Evolutionary conservation across 176 grass and related monocot species (phyloP).

Genomic region (Dendrocalamus sinicus): DNA sequence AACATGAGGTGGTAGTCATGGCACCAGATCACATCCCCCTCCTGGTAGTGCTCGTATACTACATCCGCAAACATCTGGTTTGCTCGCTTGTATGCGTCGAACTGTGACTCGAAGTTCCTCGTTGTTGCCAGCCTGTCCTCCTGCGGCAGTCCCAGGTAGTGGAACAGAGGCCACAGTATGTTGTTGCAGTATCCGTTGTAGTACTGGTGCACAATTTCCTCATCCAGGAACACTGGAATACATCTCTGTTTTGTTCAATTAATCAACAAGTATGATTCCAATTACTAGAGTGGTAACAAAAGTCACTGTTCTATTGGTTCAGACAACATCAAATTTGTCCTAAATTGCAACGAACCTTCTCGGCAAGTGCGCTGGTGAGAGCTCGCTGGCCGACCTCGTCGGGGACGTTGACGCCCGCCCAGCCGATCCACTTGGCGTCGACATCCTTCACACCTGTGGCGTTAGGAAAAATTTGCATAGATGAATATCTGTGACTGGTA

Average conservation of each 20-base stretch:
- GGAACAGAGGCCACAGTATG: slow-evolving; percentile 98
- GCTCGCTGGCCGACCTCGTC: slow-evolving; percentile 92
- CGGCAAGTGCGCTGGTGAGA: slow-evolving; percentile 82
- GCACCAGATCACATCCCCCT: slow-evolving; percentile 99
- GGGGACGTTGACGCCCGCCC: slow-evolving; percentile 95
- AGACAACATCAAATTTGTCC: slow-evolving; percentile 5
- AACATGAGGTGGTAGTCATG: slow-evolving; percentile 99
- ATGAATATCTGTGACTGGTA: not conserved
- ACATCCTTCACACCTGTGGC: slow-evolving; percentile 89
- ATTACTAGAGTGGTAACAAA: not conserved
- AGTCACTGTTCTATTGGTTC: slow-evolving; percentile 59
- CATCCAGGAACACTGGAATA: slow-evolving; percentile 96
- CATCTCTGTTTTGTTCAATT: slow-evolving; percentile 72
- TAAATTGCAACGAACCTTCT: slow-evolving; percentile 63
- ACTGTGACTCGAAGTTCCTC: slow-evolving; percentile 94
- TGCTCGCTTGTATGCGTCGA: slow-evolving; percentile 90
- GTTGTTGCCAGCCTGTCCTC: slow-evolving; percentile 97
- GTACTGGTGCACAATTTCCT: slow-evolving; percentile 99
- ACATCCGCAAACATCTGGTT: slow-evolving; percentile 99
- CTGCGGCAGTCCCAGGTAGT: slow-evolving; percentile 95
- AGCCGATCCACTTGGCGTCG: slow-evolving; percentile 98
- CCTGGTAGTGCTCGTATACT: slow-evolving; percentile 96
- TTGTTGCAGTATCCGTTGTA: slow-evolving; percentile 99
- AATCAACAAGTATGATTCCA: slow-evolving; percentile 36
- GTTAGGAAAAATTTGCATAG: not conserved